These are phyloP conservation scores for Osmanthus fragrans DNA, from an alignment of 257 asterid genomes.

Conservation along the genomic window DNA sequence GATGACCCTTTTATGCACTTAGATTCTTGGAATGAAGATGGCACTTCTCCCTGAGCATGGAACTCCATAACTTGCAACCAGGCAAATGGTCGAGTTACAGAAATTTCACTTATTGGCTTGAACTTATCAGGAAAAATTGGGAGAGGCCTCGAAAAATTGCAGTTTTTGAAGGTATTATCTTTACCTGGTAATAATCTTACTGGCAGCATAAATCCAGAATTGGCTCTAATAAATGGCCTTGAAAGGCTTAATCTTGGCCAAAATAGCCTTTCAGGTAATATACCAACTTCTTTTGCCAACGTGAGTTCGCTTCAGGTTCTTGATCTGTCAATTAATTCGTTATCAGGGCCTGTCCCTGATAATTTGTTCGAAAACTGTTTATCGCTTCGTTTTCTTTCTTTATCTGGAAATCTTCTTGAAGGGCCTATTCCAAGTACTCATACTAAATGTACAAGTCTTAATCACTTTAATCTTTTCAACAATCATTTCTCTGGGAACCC, in stretches of 20 bases:
- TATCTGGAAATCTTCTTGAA: slow-evolving; percentile 57
- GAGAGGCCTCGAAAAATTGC: slow-evolving; percentile 72
- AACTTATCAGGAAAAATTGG: slow-evolving; percentile 76
- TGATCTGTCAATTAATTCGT: slow-evolving; percentile 52
- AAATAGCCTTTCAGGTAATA: slow-evolving; percentile 54
- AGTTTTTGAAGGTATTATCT: slow-evolving; percentile 54
- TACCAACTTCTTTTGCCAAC: slow-evolving; percentile 47
- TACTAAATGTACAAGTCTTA: slow-evolving; percentile 43
- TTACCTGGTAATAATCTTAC: slow-evolving; percentile 68
- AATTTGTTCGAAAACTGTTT: slow-evolving; percentile 35
- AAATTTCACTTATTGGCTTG: slow-evolving; percentile 55
- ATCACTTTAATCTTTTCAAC: slow-evolving; percentile 63
- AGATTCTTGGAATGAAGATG: slow-evolving; percentile 78
- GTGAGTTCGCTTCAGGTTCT: slow-evolving; percentile 61
- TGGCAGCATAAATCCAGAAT: slow-evolving; percentile 52
- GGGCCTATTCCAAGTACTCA: slow-evolving; percentile 61
- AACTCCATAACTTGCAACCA: slow-evolving; percentile 60
- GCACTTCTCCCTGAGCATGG: slow-evolving; percentile 86
- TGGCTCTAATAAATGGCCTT: slow-evolving; percentile 49
- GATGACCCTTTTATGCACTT: slow-evolving; percentile 50
- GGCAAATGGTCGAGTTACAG: slow-evolving; percentile 50
- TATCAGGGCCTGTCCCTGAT: slow-evolving; percentile 65
- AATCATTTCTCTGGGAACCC: slow-evolving; percentile 73
- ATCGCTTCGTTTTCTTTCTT: slow-evolving; percentile 57
- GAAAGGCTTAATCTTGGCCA: slow-evolving; percentile 62